Evolutionary conservation across 352 stramenopile species (phyloP), one percentile per base, ranked within the genome.

Genomic region (Phytophthora aleatoria): DNA sequence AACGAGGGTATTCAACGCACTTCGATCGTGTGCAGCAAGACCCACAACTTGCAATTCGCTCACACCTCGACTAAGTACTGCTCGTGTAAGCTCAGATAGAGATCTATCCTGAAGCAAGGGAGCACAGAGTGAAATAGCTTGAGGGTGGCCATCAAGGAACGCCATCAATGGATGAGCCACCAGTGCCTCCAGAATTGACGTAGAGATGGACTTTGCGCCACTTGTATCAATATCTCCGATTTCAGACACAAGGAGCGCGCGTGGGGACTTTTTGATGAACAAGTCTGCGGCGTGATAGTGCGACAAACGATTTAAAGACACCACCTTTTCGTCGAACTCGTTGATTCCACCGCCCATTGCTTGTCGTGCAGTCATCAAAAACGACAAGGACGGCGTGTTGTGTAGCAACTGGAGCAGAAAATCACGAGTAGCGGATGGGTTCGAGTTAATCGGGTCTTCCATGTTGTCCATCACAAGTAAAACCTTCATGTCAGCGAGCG

Each of bases 381-480:
- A 86, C 10, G 79, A 77, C 24, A 92, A 59, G 3, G 76, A 67
- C 3, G 83, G 76, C 0, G 77, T 90, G 31, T 77, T 84, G 48
- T 90, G 81, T 12, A 94, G 70, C 39, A 94, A 48, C 15, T 89
- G 73, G 13, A 91, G 49, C 30, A 94, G 42, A 33, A 90, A 91
- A 15, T 89, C 73, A 10, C 79, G 79, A 16, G 86, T 73, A n/a
- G 64, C 49, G 3, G 78, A 71, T 3, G 81, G 80, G 12, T 84
- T 86, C 1, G 84, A 77, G 52, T 90, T 90, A 63, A 89, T 85
- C 24, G 83, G 81, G 49, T 94, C 85, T 57, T 94, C 83, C 79
- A 92, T 90, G 67, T 94, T 91, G 71, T 94, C 85, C 68, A 94
- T 74, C 36, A 94, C 77, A 13, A 94, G 61, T 50, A 94, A 61